Conservation (phyloP, 176 grass and related monocot species). For the Bolboschoenus planiculmis region DNA sequence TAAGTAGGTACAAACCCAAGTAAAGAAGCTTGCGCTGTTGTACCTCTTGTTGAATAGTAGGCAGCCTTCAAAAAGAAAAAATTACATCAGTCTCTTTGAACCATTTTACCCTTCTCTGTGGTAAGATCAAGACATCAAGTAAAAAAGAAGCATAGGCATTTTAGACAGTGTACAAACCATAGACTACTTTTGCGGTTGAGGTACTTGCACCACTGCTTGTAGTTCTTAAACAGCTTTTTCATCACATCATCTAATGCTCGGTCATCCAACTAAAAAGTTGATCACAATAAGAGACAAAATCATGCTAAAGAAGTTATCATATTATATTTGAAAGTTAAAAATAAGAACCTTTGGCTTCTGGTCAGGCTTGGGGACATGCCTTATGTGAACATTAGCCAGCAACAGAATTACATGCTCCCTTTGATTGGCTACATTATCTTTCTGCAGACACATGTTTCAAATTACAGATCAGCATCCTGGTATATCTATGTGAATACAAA, state of each 20-base stretch:
- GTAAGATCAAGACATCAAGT: neutral
- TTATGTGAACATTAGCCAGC: slow-evolving; percentile 92
- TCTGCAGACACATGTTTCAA: slow-evolving; percentile 36
- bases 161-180: slow-evolving; percentile 43
- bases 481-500: neutral
- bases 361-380: slow-evolving; percentile 55
- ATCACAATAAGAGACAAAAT: slow-evolving; percentile 15
- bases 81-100: neutral
- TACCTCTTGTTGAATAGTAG: slow-evolving; percentile 95
- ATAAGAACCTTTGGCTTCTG: slow-evolving; percentile 65
- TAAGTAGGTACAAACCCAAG: slow-evolving; percentile 84
- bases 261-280: slow-evolving; percentile 60
- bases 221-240: slow-evolving; percentile 88
- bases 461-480: neutral
- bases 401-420: slow-evolving; percentile 91
- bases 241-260: slow-evolving; percentile 54
- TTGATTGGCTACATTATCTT: slow-evolving; percentile 92
- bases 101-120: neutral
- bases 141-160: neutral
- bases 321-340: neutral
- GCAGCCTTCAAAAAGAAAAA: slow-evolving; percentile 44
- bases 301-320: neutral
- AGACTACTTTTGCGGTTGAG: slow-evolving; percentile 78
- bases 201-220: slow-evolving; percentile 92
- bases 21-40: slow-evolving; percentile 98